Conservation (phyloP, 108 stramenopile species). For the Parietichytrium sp. region DNA sequence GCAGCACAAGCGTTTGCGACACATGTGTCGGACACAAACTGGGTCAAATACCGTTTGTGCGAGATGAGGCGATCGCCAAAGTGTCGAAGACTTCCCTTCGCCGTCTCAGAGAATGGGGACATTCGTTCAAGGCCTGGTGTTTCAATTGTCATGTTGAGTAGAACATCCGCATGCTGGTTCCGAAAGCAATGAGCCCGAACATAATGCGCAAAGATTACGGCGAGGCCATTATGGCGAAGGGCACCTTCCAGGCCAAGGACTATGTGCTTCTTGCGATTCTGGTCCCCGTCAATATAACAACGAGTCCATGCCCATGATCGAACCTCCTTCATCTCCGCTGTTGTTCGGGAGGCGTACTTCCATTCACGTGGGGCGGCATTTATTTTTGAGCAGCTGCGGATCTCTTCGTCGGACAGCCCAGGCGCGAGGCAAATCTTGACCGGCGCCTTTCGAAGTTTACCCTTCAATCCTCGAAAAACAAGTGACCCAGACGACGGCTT, state of each 20-base stretch:
- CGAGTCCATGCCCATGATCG: background rate
- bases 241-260: no score
- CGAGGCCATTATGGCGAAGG: no score
- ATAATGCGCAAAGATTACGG: background rate
- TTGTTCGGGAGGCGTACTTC: constrained; percentile 9
- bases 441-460: background rate
- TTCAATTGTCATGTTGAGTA: no score
- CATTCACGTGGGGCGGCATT: background rate
- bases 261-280: background rate
- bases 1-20: no score
- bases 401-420: background rate
- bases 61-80: no score
- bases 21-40: no score
- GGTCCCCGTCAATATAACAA: background rate
- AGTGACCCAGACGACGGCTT: background rate
- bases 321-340: background rate
- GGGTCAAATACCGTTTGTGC: no score
- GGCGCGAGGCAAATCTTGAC: constrained; percentile 14
- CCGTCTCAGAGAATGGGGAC: no score
- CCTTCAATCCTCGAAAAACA: background rate
- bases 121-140: no score
- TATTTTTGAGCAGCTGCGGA: background rate
- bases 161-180: background rate
- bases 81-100: no score
- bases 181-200: background rate